Base-by-base conservation (phyloP, 805 yeast species). In the Wickerhamiella parazyma region DNA sequence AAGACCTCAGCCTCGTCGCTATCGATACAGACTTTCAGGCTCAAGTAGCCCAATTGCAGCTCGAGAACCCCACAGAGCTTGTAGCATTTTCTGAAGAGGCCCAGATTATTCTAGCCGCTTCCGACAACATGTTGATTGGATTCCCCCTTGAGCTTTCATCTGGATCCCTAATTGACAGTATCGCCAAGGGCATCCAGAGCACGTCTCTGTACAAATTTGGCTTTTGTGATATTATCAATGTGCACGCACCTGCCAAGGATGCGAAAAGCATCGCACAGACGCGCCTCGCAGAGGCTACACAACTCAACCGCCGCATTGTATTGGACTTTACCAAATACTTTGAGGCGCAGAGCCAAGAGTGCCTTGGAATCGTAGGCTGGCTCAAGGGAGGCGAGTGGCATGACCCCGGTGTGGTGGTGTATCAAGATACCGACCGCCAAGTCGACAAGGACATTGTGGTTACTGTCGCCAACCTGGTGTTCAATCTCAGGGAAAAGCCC, bases 341-440 rank as follows among this genome's bases (percentile, higher is more conserved):
- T 28, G 31, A 28, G 31, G 31, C 31, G 3, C 8, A n/a, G 6
- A 28, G 31, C 31, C 16, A 4, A n/a, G 31, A 28, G 8, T 28
- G 31, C 16, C 14, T 28, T 28, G 31, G 31, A 8, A 11, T 55
- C n/a, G 43, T 51, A 1, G 31, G 49, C 2, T 53, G 51, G 37
- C 40, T 49, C 34, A 52, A 52, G 33, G 36, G 42, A 12, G 42
- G 48, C n/a, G 24, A 35, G 1, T 48, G 51, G 49, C 24, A n/a
- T 8, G 52, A 53, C 4, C 49, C 40, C 1, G 68, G 63, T 47
- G 59, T 63, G 42, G 69, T 71, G 4, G 76, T 73, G 50, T 83
- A 76, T 49, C 73, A 75, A 8, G 84, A 78, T 42, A 62, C 66
- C 20, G 94, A 83, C 55, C 66, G 78, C 44, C 70, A 73, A 36